phyloP scores from a whole-genome alignment of 352 stramenopile genomes.

The Thalassiosira mediterranea region DNA sequence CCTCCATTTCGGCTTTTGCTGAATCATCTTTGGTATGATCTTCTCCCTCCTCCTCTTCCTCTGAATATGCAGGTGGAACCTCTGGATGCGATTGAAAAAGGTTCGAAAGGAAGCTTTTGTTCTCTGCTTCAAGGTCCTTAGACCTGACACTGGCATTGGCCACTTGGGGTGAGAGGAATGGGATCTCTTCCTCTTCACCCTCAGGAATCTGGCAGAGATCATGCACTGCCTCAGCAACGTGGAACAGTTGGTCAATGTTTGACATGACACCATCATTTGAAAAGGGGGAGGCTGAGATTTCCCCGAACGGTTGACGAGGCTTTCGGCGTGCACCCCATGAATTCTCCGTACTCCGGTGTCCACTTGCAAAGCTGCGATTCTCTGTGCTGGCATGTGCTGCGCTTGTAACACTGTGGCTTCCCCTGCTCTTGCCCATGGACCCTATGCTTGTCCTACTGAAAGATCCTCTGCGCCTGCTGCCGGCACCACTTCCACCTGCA shows the following conservation, averaged over 20 bases:
- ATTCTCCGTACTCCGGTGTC: background rate
- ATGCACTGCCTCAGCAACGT: slow-evolving; percentile 42
- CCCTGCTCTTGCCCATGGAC: background rate
- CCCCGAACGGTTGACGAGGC: slow-evolving; percentile 15
- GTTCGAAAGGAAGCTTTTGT: slow-evolving; percentile 43
- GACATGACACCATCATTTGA: slow-evolving; percentile 23
- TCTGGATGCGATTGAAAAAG: slow-evolving; percentile 42
- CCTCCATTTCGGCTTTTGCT: too few relatives aligned
- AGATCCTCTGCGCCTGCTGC: slow-evolving; percentile 8
- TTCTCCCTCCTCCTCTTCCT: slow-evolving; percentile 18
- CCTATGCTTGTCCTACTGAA: background rate
- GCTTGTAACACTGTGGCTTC: slow-evolving; percentile 22
- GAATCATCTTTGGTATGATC: too few relatives aligned
- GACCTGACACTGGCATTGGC: slow-evolving; percentile 4
- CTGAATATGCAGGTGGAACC: slow-evolving; percentile 7
- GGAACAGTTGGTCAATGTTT: slow-evolving; percentile 45
- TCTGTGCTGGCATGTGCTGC: background rate
- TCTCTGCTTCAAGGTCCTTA: slow-evolving; percentile 25
- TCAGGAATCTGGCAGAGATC: slow-evolving; percentile 52
- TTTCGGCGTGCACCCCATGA: background rate
- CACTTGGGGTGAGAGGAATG: too few relatives aligned
- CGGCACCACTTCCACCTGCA: slow-evolving; percentile 9
- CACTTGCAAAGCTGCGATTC: too few relatives aligned
- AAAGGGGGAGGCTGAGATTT: slow-evolving; percentile 22
- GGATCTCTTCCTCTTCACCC: slow-evolving; percentile 40